These are phyloP conservation scores for Bryum argenteum DNA, from an alignment of 225 moss, liverwort and hornwort species.

Conservation along the genomic window DNA sequence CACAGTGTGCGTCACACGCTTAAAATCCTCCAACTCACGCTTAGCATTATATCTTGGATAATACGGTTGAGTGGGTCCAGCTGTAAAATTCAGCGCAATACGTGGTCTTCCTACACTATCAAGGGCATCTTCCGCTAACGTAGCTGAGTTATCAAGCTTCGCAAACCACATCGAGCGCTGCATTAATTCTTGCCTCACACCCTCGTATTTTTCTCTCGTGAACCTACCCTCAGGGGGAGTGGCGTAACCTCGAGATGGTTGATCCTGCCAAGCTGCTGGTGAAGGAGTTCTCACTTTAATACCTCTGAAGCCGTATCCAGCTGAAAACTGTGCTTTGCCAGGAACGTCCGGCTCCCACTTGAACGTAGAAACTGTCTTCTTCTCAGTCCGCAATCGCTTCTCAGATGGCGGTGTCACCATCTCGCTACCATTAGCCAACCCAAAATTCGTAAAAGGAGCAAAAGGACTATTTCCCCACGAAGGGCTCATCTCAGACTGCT, in stretches of 20 bases:
- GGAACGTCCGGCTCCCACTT: constrained; percentile 42
- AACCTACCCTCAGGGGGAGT: constrained; percentile 25
- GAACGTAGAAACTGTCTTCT: constrained; percentile 32
- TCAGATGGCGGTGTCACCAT: constrained; percentile 28
- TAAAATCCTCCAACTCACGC: constrained; percentile 54
- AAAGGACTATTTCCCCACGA: constrained; percentile 34
- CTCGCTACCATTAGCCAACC: constrained; percentile 35
- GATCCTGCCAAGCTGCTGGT: constrained; percentile 37
- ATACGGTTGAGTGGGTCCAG: constrained; percentile 36
- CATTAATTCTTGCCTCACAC: constrained; percentile 32
- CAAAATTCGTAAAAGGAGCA: constrained; percentile 24
- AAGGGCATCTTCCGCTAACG: constrained; percentile 57
- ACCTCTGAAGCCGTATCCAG: constrained; percentile 25
- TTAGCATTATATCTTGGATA: constrained; percentile 26
- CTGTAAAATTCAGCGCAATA: constrained; percentile 32
- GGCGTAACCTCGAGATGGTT: constrained; percentile 20
- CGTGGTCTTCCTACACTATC: constrained; percentile 51
- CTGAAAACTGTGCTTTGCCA: constrained; percentile 22
- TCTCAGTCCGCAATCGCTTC: constrained; percentile 37
- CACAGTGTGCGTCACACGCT: constrained; percentile 44
- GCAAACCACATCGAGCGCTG: constrained; percentile 30
- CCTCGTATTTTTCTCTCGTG: constrained; percentile 37
- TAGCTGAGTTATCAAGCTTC: constrained; percentile 44
- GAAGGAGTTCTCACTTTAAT: constrained; percentile 38
- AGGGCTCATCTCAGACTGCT: constrained; percentile 32